Evolutionary conservation across 108 stramenopile species (phyloP).

Genomic region (Stephanodiscus triporus): DNA sequence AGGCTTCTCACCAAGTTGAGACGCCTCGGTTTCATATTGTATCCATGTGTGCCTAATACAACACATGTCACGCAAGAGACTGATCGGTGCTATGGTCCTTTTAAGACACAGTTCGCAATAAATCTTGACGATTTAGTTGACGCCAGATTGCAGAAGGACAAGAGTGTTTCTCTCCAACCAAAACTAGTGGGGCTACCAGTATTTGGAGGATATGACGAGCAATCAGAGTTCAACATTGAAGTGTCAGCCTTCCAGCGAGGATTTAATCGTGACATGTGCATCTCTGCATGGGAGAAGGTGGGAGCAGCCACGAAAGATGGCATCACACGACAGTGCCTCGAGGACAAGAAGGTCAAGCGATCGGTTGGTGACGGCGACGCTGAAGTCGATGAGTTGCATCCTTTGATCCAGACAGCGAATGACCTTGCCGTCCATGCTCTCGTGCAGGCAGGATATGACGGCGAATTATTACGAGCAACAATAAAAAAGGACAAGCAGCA

Average conservation of each 20-base stretch:
- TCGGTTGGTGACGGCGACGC: background rate
- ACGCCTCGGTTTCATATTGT: background rate
- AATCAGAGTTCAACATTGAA: background rate
- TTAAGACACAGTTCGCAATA: background rate
- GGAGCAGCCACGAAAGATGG: background rate
- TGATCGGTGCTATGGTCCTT: background rate
- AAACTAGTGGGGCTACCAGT: background rate
- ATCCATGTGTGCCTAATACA: no score
- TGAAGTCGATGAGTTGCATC: background rate
- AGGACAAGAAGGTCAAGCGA: background rate
- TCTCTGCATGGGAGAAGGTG: background rate
- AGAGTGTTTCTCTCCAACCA: background rate
- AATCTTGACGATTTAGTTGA: background rate
- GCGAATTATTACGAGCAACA: no score
- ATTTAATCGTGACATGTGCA: background rate
- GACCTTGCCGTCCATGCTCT: background rate
- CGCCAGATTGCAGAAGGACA: background rate
- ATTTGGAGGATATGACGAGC: background rate
- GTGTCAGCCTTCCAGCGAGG: background rate
- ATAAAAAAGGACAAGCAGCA: no score
- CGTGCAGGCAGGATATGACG: no score
- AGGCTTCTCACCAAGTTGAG: background rate
- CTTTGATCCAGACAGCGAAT: background rate
- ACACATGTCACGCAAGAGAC: background rate
- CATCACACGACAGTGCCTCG: background rate